These are phyloP conservation scores for Sambucus nigra DNA, from an alignment of 129 eudicot species.

Conservation along the genomic window DNA sequence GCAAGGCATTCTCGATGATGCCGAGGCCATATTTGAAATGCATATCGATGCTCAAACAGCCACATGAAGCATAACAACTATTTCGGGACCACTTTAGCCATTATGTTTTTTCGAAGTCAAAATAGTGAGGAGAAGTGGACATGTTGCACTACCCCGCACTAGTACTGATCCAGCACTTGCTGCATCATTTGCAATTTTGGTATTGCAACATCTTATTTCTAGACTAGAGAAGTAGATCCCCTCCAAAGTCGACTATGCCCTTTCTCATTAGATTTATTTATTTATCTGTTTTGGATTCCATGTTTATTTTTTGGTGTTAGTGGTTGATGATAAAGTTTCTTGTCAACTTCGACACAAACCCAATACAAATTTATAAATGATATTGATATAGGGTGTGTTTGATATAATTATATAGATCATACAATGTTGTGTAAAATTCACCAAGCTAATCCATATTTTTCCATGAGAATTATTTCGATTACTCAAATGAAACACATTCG, in stretches of 20 bases:
- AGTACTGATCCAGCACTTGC: conserved; percentile 63
- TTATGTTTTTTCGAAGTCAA: conserved; percentile 50
- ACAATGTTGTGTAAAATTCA: too few species aligned
- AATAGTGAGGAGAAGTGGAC: conserved; percentile 67
- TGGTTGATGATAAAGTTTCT: neutral
- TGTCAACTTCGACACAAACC: neutral
- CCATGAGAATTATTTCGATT: too few species aligned
- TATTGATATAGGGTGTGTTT: too few species aligned
- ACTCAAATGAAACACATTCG: too few species aligned
- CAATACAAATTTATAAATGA: too few species aligned
- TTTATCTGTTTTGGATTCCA: neutral
- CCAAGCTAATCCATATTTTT: too few species aligned
- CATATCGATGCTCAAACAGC: conserved; percentile 38
- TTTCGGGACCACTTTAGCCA: conserved; percentile 66
- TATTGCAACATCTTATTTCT: conserved; percentile 70
- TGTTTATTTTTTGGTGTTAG: neutral
- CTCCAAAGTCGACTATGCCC: conserved; percentile 57
- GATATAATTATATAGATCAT: too few species aligned
- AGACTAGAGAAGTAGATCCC: conserved; percentile 85
- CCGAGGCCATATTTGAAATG: conserved; percentile 81
- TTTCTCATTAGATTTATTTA: neutral
- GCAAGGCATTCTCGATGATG: conserved; percentile 66
- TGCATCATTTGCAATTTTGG: conserved; percentile 51
- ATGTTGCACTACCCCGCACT: conserved; percentile 59
- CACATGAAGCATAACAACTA: conserved; percentile 47